Evolutionary conservation across 2,329 filamentous ascomycete genomes (phyloP).

Genomic region (Mariannaea elegans): DNA sequence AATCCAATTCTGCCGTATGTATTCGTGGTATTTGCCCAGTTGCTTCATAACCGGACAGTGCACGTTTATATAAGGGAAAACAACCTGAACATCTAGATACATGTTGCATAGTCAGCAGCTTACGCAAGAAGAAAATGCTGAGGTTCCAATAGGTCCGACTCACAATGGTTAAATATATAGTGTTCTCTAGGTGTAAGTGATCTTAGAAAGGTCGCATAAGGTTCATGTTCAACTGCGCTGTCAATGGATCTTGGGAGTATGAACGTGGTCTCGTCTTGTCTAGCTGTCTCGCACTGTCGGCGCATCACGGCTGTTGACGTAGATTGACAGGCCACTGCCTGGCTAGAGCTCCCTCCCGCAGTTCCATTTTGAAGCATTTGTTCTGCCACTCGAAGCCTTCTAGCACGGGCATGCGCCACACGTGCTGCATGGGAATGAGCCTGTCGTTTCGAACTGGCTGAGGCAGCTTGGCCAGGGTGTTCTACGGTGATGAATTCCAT

Average conservation of each 20-base stretch:
- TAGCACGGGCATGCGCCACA: constrained; percentile 19
- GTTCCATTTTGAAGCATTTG: background rate
- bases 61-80: constrained; percentile 12
- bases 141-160: background rate
- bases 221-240: constrained; percentile 22
- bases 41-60: constrained; percentile 19
- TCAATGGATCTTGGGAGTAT: background rate
- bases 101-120: background rate
- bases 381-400: constrained; percentile 3
- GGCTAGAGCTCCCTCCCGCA: background rate
- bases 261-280: background rate
- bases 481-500: constrained; percentile 19
- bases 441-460: constrained; percentile 9
- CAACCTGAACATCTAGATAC: constrained; percentile 13
- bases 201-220: constrained; percentile 21
- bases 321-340: no score
- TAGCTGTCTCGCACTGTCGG: no score
- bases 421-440: constrained; percentile 26
- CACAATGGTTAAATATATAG: constrained; percentile 26
- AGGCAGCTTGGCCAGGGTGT: constrained; percentile 6
- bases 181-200: constrained; percentile 13
- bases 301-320: no score
- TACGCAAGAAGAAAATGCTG: background rate
- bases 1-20: constrained; percentile 21
- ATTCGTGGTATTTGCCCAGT: background rate